A percentile compares a stretch with the other conserved stretches of the same genome.
Conservation (phyloP, 192 early-diverging fungal genomes). For the Coemansia aciculifera region DNA sequence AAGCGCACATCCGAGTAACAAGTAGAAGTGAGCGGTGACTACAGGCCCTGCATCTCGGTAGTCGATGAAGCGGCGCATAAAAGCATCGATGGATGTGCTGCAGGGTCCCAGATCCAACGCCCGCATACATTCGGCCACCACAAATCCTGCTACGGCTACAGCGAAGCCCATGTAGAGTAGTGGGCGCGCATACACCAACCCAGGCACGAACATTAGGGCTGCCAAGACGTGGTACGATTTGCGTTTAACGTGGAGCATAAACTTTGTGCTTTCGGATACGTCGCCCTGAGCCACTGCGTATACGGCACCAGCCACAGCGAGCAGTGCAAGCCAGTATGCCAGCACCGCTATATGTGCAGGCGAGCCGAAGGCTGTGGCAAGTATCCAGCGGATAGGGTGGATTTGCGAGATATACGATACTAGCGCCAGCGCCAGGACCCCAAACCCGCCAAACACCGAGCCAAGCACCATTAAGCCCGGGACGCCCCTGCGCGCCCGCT, state of each 20-base stretch:
- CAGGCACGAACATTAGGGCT: conserved; percentile 85
- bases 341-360: conserved; percentile 8
- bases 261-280: conserved; percentile 9
- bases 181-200: conserved; percentile 58
- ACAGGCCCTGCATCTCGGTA: conserved; percentile 77
- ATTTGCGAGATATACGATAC: conserved; percentile 10
- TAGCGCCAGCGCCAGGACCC: conserved; percentile 15
- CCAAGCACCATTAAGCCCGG: neutral
- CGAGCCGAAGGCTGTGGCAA: neutral
- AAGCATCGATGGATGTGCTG: conserved; percentile 64
- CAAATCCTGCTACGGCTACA: conserved; percentile 69
- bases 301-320: conserved; percentile 9
- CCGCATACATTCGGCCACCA: conserved; percentile 80
- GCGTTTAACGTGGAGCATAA: conserved; percentile 67
- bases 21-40: conserved; percentile 86
- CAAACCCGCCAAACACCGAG: conserved; percentile 4
- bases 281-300: neutral
- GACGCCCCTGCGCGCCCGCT: neutral
- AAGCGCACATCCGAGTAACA: conserved; percentile 86
- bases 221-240: conserved; percentile 88
- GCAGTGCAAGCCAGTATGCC: conserved; percentile 32
- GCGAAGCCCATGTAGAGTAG: conserved; percentile 83
- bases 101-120: conserved; percentile 70
- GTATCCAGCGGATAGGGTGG: conserved; percentile 10
- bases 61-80: conserved; percentile 83